A percentile compares a stretch with the other conserved stretches of the same genome.
Conservation (phyloP, 495 filamentous ascomycete species). For the Gamarada debralockiae region DNA sequence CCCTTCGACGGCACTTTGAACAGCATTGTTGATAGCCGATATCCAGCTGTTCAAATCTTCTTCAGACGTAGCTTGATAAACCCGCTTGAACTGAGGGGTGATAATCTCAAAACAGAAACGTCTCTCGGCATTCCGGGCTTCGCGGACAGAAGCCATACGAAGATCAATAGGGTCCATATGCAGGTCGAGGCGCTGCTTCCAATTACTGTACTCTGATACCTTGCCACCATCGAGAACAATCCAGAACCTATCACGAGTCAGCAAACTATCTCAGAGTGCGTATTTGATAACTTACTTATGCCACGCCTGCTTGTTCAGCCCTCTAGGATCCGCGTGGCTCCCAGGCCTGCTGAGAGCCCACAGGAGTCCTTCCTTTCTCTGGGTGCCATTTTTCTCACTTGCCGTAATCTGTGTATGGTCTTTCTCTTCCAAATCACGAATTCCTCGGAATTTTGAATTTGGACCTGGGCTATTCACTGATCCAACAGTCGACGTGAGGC, state of each 20-base stretch:
- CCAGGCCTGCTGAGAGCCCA: conserved; percentile 94
- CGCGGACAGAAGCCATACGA: conserved; percentile 92
- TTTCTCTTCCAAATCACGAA: conserved; percentile 85
- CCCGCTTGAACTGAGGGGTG: conserved; percentile 91
- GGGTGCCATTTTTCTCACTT: conserved; percentile 46
- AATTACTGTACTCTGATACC: conserved; percentile 97
- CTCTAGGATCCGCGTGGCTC: conserved; percentile 91
- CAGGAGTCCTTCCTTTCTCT: conserved; percentile 83
- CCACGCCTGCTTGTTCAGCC: conserved; percentile 95
- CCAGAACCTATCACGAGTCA: conserved; percentile 69
- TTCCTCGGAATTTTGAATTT: conserved; percentile 73
- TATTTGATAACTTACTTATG: conserved; percentile 76
- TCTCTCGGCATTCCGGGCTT: conserved; percentile 89
- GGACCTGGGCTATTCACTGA: conserved; percentile 19
- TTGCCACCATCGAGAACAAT: conserved; percentile 96
- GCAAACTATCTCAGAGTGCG: neutral
- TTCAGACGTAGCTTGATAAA: conserved; percentile 96
- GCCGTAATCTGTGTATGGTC: conserved; percentile 45
- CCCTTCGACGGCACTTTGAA: conserved; percentile 92
- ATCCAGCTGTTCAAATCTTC: conserved; percentile 99
- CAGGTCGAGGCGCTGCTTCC: conserved; percentile 94
- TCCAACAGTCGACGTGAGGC: conserved; percentile 31
- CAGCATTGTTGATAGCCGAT: conserved; percentile 90
- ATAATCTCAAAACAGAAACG: conserved; percentile 99
- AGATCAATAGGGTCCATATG: conserved; percentile 99